Percentiles rank a stretch among this genome's conserved stretches.
phyloP scores from a whole-genome alignment of 345 rosid genomes.

The Brassica juncea region DNA sequence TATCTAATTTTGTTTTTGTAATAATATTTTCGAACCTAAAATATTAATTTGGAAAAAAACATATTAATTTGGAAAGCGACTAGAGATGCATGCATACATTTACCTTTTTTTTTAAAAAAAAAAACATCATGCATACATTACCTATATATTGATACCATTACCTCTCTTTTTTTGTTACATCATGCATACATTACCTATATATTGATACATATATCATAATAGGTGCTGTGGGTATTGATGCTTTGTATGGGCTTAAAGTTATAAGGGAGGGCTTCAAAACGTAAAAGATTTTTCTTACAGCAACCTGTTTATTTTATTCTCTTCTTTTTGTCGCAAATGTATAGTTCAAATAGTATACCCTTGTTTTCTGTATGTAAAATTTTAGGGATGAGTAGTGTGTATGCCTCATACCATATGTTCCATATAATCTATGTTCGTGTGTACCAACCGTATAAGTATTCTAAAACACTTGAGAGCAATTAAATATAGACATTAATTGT shows the following conservation, averaged over 20 bases:
- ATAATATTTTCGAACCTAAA: background rate
- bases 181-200: background rate
- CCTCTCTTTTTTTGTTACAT: no score
- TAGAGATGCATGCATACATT: background rate
- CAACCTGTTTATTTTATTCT: background rate
- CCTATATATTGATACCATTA: no score
- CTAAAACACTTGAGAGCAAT: background rate
- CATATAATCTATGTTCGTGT: background rate
- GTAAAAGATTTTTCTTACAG: slow-evolving; percentile 1
- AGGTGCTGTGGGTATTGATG: slow-evolving; percentile 23
- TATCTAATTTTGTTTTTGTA: background rate
- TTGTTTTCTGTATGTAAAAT: background rate
- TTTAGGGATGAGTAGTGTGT: background rate
- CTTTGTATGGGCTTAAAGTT: background rate
- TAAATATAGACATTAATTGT: background rate
- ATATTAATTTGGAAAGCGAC: background rate
- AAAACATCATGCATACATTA: no score
- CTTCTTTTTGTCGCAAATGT: background rate
- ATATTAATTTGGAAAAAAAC: background rate
- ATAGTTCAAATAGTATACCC: background rate
- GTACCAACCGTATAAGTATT: background rate
- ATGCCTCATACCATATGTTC: background rate
- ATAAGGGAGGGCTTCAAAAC: slow-evolving; percentile 5
- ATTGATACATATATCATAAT: background rate
- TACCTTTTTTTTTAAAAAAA: background rate